Evolutionary conservation across 257 asterid species (phyloP), one percentile per base, ranked within the genome.

Genomic region (Nicotiana paniculata): DNA sequence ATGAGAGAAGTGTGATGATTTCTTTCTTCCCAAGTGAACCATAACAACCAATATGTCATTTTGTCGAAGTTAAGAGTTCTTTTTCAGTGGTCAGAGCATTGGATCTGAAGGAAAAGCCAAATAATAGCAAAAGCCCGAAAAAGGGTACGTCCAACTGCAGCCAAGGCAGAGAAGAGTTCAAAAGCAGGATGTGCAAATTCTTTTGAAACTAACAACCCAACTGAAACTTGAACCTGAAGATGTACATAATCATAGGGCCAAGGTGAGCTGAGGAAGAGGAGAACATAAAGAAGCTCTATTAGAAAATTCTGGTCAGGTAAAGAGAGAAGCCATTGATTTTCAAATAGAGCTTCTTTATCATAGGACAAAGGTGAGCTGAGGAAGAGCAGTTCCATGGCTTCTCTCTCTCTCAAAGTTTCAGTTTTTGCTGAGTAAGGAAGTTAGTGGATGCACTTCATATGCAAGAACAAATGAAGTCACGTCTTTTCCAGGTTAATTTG

Each of bases 31-130:
- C 99, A 95, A 35, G 97, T 83, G 85, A 93, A 81, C 99, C 99
- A 95, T 11, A 97, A 92, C 79, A 92, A 86, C 99, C 97, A 93
- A 83, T 62, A 87, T 57, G 53, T 84, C 18, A 82, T 86, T 95
- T 93, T 93, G 97, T 54, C 97, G 97, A 83, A 93, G 97, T 85
- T 93, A 93, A 93, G 65, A 92, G 95, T 89, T 95, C 98, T 88
- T 95, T 95, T 87, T 93, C 98, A 9, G 91, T 84, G 74, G 91
- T 82, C 88, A 95, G 87, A 85, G 92, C 81, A 81, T 93, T 91
- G 67, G 51, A 93, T 90, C 88, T 95, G 98, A 85, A 95, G 77
- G 93, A 97, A 88, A 95, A 95, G 77, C 97, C 90, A 89, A 95
- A 93, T 97, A 9, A 95, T 95, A 57, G 97, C 96, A 87, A 90